Percentiles rank a stretch among this genome's conserved stretches.
These are phyloP conservation scores for Aspergillus conjunctus DNA, from an alignment of 495 filamentous ascomycete genomes.

Conservation along the genomic window DNA sequence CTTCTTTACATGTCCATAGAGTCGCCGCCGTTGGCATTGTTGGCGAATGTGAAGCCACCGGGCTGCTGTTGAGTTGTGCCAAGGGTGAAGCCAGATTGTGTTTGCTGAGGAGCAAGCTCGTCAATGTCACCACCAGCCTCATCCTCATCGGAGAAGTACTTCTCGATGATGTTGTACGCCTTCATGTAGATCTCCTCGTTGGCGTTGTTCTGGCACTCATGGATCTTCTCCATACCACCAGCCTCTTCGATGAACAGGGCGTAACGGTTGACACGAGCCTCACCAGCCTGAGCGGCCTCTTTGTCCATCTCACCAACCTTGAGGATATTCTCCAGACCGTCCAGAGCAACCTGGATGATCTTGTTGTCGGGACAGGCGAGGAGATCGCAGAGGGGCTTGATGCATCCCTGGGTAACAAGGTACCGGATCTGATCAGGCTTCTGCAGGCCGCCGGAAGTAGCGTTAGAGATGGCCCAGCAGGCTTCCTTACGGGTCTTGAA, in stretches of 20 bases:
- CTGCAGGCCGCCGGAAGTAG: constrained; percentile 94
- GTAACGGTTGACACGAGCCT: constrained; percentile 89
- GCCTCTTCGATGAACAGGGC: constrained; percentile 99
- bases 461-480: constrained; percentile 99
- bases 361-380: constrained; percentile 98
- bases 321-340: constrained; percentile 98
- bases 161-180: constrained; percentile 99
- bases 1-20: constrained; percentile 95
- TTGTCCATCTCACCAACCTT: constrained; percentile 99
- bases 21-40: constrained; percentile 63
- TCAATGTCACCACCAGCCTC: constrained; percentile 78
- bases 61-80: constrained; percentile 74
- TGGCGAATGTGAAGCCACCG: constrained; percentile 89
- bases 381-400: constrained; percentile 96
- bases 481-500: constrained; percentile 99
- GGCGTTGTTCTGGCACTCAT: constrained; percentile 99
- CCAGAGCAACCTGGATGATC: constrained; percentile 98
- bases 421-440: constrained; percentile 99
- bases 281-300: constrained; percentile 67
- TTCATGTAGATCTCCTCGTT: constrained; percentile 99
- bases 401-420: constrained; percentile 88
- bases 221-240: constrained; percentile 99
- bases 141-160: constrained; percentile 99
- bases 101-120: constrained; percentile 66
- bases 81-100: constrained; percentile 80